Base-by-base conservation (phyloP, 2,329 filamentous ascomycete species). In the Phialocephala subalpina region DNA sequence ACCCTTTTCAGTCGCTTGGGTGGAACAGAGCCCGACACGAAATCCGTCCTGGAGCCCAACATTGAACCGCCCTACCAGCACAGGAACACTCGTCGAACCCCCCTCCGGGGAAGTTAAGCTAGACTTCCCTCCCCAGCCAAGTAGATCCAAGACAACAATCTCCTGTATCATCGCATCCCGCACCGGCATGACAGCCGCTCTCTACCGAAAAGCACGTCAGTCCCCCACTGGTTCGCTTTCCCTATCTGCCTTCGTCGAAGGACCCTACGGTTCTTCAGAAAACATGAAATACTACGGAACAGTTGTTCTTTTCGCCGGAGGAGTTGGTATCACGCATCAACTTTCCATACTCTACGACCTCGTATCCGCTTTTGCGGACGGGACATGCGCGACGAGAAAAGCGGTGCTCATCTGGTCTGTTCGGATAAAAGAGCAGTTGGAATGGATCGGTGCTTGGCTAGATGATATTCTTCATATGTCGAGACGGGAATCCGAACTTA, bases 391-490 rank as follows among this genome's bases (percentile, higher is more conserved):
- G 0, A 88, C 90, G 1, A 86, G 89, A 69, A 90, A 88, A 75
- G 83, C 93, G 57, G 82, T 92, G 4, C 83, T 94, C 25, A 86
- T 93, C 47, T 94, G 91, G 91, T 89, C 88, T 45, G 90, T 94
- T 63, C 90, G 91, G 72, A 89, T 85, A 74, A 88, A 89, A 71
- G 91, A 93, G 80, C 90, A 93, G 75, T 83, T 93, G 27, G 90
- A 92, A 77, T 93, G 91, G 91, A 92, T 93, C 73, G 85, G 90
- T 29, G 88, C 89, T 6, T 93, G 90, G 90, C 92, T 93, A 90
- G 92, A 90, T 6, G 85, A 90, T 75, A 92, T 93, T 66, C 82
- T 92, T 47, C 84, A 86, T 66, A 90, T 93, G 87, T 88, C 91
- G 65, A 86, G 83, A 76, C 86, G 90, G 42, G 62, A 53, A 1